phyloP scores from a whole-genome alignment of 1,139 yeast species.

The Chernovozyma aurita region DNA sequence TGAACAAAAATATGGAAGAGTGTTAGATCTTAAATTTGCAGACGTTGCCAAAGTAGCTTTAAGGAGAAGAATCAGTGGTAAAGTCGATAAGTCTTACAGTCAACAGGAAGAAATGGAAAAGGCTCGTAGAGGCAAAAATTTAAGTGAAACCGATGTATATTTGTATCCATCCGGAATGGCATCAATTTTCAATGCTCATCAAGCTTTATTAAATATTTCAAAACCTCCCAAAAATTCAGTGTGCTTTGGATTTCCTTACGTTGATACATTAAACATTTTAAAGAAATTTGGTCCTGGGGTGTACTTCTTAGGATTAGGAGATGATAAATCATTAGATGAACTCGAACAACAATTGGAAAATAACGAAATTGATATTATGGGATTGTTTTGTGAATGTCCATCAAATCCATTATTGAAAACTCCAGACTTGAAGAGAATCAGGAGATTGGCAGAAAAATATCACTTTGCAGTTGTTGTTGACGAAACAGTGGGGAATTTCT shows the following conservation, averaged over 20 bases:
- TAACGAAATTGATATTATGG: constrained; percentile 63
- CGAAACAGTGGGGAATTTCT: constrained; percentile 89
- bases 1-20: constrained; percentile 89
- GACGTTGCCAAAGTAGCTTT: constrained; percentile 72
- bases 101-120: constrained; percentile 29
- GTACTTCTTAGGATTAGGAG: constrained; percentile 81
- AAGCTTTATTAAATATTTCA: constrained; percentile 44
- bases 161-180: constrained; percentile 93
- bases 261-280: constrained; percentile 82
- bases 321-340: constrained; percentile 62
- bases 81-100: constrained; percentile 44
- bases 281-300: constrained; percentile 88
- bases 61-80: constrained; percentile 70
- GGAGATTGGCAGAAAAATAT: constrained; percentile 61
- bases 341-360: constrained; percentile 55
- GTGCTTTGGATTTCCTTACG: constrained; percentile 93
- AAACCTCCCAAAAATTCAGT: constrained; percentile 58
- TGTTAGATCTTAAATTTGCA: constrained; percentile 72
- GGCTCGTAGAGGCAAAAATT: constrained; percentile 27
- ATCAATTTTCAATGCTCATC: constrained; percentile 78
- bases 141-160: constrained; percentile 65
- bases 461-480: constrained; percentile 80
- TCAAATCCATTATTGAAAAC: constrained; percentile 85
- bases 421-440: constrained; percentile 66
- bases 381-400: constrained; percentile 88